Evolutionary conservation across 2,329 filamentous ascomycete species (phyloP), one percentile per base, ranked within the genome.

Genomic region (Verticillium alfalfae): DNA sequence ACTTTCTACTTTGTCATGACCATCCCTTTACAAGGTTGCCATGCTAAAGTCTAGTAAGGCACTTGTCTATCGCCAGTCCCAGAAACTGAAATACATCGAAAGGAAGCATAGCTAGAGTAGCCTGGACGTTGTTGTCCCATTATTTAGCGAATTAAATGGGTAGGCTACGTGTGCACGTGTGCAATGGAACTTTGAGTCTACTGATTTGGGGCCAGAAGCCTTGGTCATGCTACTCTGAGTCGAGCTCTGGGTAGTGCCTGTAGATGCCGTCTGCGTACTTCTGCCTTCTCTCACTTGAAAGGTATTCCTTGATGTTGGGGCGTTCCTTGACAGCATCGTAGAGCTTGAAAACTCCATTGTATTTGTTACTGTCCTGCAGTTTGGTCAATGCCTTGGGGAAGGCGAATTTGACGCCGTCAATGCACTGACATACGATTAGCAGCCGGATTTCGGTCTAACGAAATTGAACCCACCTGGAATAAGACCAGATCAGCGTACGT

Each of bases 401-500:
- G 15, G 89, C 87, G 73, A 83, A 89, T 57, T 79, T 78, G 45
- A 86, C 74, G 2, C 87, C 87, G 67, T 88, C 81, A 37, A 88
- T 31, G 65, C 78, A 76, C 80, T 84, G 55, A 18, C 9, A 15
- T 34, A 8, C 5, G 2, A 1, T 57, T 22, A 45, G 58, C 66
- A 63, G 57, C 61, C 41, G 49, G 59, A 41, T 22, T 56, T 10
- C 5, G 0, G 16, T 38, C 13, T 16, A 10, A 18, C 13, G 34
- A 2, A 41, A 1, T 5, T 10, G 12, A 16, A 66, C 77, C 63
- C 64, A 88, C 86, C 74, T 92, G 89, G 78, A 89, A 93, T 1
- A 93, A 70, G 2, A 90, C 88, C 57, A 90, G 77, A 70, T 94
- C 91, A 15, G 89, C 91, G 72, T 89, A 91, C 0, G 86, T 90